Conservation (phyloP, 768 basidiomycete genomes). For the Termitomyces titanicus region DNA sequence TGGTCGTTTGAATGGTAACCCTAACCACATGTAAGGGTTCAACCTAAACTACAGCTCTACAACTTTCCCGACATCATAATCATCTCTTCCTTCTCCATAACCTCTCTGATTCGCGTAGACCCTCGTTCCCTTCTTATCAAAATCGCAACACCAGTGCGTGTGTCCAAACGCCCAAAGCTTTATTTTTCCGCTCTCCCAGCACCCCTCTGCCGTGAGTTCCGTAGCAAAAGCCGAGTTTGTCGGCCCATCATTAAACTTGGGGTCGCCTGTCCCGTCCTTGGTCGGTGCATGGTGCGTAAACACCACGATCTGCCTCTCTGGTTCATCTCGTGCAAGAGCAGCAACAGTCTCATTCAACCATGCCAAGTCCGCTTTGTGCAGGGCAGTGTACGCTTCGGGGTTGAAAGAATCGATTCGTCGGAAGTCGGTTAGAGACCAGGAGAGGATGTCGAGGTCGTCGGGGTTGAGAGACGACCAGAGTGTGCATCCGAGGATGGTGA, state of each 20-base stretch:
- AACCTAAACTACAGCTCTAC: not conserved
- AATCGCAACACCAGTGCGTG: constrained; percentile 38
- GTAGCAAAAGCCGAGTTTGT: constrained; percentile 27
- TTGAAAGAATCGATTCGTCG: constrained; percentile 24
- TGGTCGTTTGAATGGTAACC: no score
- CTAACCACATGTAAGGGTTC: no score
- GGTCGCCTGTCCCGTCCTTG: constrained; percentile 27
- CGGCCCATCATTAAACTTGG: constrained; percentile 22
- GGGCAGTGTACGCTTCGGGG: not conserved
- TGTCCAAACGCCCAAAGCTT: constrained; percentile 38
- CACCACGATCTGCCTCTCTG: constrained; percentile 26
- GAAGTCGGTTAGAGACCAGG: constrained; percentile 30
- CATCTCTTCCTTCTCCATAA: constrained; percentile 6
- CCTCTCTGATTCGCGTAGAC: constrained; percentile 35
- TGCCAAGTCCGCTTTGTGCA: constrained; percentile 23
- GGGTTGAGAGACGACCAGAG: constrained; percentile 32
- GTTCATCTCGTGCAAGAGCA: constrained; percentile 23
- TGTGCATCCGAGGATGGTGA: constrained; percentile 39
- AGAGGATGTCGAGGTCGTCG: constrained; percentile 22
- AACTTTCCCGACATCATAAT: constrained; percentile 1
- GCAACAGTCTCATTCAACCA: constrained; percentile 29
- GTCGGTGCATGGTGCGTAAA: constrained; percentile 42
- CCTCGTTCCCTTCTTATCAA: constrained; percentile 26
- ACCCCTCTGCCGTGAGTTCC: constrained; percentile 22
- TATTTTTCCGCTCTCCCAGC: constrained; percentile 24